A percentile compares a stretch with the other conserved stretches of the same genome.
These are phyloP conservation scores for Fusarium citri DNA, from an alignment of 2,329 filamentous ascomycete genomes.

Conservation along the genomic window DNA sequence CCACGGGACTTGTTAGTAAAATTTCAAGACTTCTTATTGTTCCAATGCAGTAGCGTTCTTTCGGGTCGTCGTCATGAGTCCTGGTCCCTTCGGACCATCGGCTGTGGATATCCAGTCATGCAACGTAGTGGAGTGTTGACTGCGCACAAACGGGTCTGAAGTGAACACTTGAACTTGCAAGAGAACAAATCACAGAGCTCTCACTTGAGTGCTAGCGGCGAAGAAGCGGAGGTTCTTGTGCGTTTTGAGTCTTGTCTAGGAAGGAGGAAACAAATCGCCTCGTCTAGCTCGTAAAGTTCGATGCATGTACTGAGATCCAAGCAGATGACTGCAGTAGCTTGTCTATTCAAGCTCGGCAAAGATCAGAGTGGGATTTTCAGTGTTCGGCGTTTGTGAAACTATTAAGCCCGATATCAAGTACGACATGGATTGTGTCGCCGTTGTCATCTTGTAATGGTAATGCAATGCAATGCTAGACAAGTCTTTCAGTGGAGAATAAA, in stretches of 20 bases:
- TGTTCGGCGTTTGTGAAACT: conserved; percentile 35
- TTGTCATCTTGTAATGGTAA: neutral
- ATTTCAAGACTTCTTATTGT: neutral
- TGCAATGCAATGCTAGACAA: neutral
- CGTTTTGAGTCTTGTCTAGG: neutral
- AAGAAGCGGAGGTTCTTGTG: conserved; percentile 1
- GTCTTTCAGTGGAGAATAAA: neutral
- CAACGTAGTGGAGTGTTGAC: conserved; percentile 31
- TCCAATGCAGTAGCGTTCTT: conserved; percentile 45
- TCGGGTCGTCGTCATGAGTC: conserved; percentile 48
- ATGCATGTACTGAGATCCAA: conserved; percentile 13
- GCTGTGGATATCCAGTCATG: conserved; percentile 39
- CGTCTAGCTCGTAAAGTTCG: conserved; percentile 1
- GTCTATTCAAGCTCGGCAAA: conserved; percentile 3
- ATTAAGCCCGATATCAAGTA: conserved; percentile 32
- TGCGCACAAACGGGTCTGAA: conserved; percentile 23
- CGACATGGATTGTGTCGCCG: neutral
- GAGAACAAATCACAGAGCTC: conserved; percentile 36
- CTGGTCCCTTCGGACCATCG: conserved; percentile 43
- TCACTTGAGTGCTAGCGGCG: conserved; percentile 9
- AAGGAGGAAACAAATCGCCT: neutral
- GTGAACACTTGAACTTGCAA: conserved; percentile 4
- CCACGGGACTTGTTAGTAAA: conserved; percentile 1
- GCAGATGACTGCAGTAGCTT: conserved; percentile 15
- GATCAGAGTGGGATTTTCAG: conserved; percentile 1